Percentiles rank a stretch among this genome's conserved stretches.
Evolutionary conservation across 371 early-diverging fungal species (phyloP).

Genomic region (Mortierella sp.): DNA sequence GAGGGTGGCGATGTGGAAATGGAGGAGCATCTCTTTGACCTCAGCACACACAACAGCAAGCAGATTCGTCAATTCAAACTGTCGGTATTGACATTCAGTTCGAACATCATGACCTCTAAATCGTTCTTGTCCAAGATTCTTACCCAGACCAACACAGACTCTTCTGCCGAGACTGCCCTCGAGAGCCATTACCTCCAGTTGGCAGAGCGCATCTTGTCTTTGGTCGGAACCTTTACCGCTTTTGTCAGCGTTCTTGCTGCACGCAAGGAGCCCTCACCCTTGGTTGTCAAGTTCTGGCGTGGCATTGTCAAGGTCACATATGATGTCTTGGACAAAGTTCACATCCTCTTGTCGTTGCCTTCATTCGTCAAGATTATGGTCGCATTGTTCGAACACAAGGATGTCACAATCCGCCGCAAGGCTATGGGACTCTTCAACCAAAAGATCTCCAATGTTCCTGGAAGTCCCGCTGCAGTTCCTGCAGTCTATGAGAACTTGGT

Average conservation of each 20-base stretch:
- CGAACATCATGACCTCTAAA: slow-evolving; percentile 72
- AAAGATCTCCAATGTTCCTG: slow-evolving; percentile 67
- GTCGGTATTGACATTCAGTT: slow-evolving; percentile 76
- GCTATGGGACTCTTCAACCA: slow-evolving; percentile 85
- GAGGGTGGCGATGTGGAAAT: slow-evolving; percentile 57
- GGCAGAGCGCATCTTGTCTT: slow-evolving; percentile 63
- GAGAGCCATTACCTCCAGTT: slow-evolving; percentile 68
- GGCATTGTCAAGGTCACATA: slow-evolving; percentile 72
- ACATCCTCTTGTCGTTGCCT: slow-evolving; percentile 78
- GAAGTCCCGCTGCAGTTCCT: slow-evolving; percentile 50
- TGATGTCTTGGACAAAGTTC: slow-evolving; percentile 82
- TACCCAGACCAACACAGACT: slow-evolving; percentile 56
- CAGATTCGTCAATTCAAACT: slow-evolving; percentile 85
- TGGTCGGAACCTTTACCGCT: slow-evolving; percentile 68
- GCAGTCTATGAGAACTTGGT: slow-evolving; percentile 40
- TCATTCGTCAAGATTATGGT: slow-evolving; percentile 80
- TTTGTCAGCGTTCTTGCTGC: slow-evolving; percentile 59
- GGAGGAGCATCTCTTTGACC: slow-evolving; percentile 61
- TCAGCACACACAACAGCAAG: slow-evolving; percentile 65
- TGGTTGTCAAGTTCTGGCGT: slow-evolving; percentile 70
- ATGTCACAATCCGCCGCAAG: slow-evolving; percentile 80
- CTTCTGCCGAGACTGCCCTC: slow-evolving; percentile 55
- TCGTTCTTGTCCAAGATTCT: slow-evolving; percentile 73
- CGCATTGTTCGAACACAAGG: slow-evolving; percentile 75
- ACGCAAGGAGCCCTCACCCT: slow-evolving; percentile 47